Percentiles rank a stretch among this genome's conserved stretches.
These are phyloP conservation scores for Xylariaceae sp. DNA, from an alignment of 2,329 filamentous ascomycete species.

Conservation along the genomic window DNA sequence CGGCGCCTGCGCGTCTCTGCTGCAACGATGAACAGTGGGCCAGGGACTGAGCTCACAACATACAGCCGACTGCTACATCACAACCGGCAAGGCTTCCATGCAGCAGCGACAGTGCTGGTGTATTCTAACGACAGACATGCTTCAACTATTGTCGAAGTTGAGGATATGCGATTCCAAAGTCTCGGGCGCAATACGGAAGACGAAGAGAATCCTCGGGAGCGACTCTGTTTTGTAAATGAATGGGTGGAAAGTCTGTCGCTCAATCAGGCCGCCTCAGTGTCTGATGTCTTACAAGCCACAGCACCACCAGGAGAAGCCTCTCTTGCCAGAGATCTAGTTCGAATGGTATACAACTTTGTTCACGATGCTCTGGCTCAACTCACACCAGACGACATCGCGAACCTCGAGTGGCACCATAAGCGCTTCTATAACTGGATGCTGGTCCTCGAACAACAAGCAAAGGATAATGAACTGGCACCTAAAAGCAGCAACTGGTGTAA, in stretches of 20 bases:
- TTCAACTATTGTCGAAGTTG: slow-evolving; percentile 7
- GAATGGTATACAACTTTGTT: slow-evolving; percentile 5
- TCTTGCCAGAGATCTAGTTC: slow-evolving; percentile 3
- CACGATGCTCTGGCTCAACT: slow-evolving; percentile 6
- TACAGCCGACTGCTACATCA: slow-evolving; percentile 9
- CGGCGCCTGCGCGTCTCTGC: slow-evolving; percentile 11
- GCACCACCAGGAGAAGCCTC: not conserved
- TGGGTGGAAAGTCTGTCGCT: slow-evolving; percentile 1
- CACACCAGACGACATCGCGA: not conserved
- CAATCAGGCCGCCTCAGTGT: not conserved
- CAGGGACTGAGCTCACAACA: slow-evolving; percentile 6
- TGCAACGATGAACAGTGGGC: slow-evolving; percentile 7
- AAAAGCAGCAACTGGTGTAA: slow-evolving; percentile 7
- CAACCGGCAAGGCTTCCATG: slow-evolving; percentile 7
- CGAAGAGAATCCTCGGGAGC: not conserved
- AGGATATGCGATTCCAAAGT: slow-evolving; percentile 8
- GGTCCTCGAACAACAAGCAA: not conserved
- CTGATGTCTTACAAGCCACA: not conserved
- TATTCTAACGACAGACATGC: not conserved
- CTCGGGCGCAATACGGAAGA: slow-evolving; percentile 2
- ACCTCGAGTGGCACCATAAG: slow-evolving; percentile 9
- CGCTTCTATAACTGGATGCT: slow-evolving; percentile 11
- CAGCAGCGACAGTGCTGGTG: not conserved
- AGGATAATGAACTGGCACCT: slow-evolving; percentile 2
- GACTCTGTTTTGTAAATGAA: slow-evolving; percentile 5